Conservation (phyloP, 768 basidiomycete genomes). For the Phylloporus sp. region DNA sequence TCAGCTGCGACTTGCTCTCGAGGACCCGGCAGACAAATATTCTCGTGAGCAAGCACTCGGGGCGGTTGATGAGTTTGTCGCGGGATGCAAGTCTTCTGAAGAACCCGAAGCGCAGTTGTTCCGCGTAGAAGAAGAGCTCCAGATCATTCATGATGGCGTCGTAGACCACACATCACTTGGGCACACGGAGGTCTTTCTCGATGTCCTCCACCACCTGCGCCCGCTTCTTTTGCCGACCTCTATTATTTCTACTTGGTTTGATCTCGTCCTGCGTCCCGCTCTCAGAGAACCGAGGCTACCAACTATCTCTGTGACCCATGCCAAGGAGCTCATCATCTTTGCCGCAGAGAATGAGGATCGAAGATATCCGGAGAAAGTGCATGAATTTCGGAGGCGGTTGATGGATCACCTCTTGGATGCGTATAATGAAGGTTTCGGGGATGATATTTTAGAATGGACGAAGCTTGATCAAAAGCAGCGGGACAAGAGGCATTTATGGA, state of each 20-base stretch:
- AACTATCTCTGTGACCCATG: conserved; percentile 53
- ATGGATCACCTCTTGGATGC: conserved; percentile 75
- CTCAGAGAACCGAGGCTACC: conserved; percentile 71
- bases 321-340: conserved; percentile 66
- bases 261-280: conserved; percentile 72
- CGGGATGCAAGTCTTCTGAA: conserved; percentile 44
- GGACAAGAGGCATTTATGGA: conserved; percentile 63
- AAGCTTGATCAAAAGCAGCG: conserved; percentile 60
- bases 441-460: conserved; percentile 74
- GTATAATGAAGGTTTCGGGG: conserved; percentile 68
- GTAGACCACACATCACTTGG: conserved; percentile 59
- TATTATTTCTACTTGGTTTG: conserved; percentile 78
- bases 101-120: conserved; percentile 42
- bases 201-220: conserved; percentile 58
- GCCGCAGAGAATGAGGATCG: conserved; percentile 52
- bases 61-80: conserved; percentile 53
- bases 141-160: conserved; percentile 55
- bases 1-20: conserved; percentile 57
- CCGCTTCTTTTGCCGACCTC: conserved; percentile 61
- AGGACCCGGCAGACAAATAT: conserved; percentile 47
- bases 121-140: conserved; percentile 65
- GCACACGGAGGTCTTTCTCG: conserved; percentile 66
- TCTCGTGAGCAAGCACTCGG: conserved; percentile 48
- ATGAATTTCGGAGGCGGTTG: conserved; percentile 63
- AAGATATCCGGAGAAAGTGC: conserved; percentile 45